Evolutionary conservation across 1,284 basidiomycete species (phyloP).

Genomic region (Taiwanofungus camphoratus): DNA sequence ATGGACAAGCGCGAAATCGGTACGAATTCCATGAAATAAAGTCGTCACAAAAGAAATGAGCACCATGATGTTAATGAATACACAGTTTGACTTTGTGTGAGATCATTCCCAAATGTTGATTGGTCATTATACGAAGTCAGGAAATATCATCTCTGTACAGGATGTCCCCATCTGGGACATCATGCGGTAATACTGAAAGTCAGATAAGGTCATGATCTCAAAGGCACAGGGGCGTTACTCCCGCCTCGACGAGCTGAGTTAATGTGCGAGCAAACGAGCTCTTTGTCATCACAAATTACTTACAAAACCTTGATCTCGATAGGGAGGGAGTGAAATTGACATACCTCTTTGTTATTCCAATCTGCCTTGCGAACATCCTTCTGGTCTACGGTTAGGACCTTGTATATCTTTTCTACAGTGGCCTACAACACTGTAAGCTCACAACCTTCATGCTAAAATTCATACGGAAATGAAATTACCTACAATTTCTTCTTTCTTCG

Average conservation of each 20-base stretch:
- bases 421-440: constrained; percentile 42
- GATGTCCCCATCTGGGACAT: too few relatives aligned
- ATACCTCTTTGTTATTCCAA: constrained; percentile 97
- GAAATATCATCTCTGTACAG: too few relatives aligned
- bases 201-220: constrained; percentile 53
- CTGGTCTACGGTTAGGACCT: constrained; percentile 74
- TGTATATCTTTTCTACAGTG: constrained; percentile 81
- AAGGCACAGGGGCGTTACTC: constrained; percentile 62
- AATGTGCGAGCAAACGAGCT: constrained; percentile 27
- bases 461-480: constrained; percentile 24
- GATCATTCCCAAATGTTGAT: too few relatives aligned
- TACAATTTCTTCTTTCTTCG: constrained; percentile 94
- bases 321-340: constrained; percentile 22
- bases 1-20: not conserved
- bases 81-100: too few relatives aligned
- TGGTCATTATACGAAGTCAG: too few relatives aligned
- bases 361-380: constrained; percentile 93
- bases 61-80: too few relatives aligned
- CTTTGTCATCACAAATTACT: constrained; percentile 29
- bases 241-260: constrained; percentile 36
- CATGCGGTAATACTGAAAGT: too few relatives aligned
- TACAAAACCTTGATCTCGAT: constrained; percentile 6
- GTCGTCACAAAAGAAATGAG: constrained; percentile 34
- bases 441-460: constrained; percentile 6
- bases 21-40: constrained; percentile 1